Conservation (phyloP, 2,329 filamentous ascomycete genomes). For the Colletotrichum sp. region DNA sequence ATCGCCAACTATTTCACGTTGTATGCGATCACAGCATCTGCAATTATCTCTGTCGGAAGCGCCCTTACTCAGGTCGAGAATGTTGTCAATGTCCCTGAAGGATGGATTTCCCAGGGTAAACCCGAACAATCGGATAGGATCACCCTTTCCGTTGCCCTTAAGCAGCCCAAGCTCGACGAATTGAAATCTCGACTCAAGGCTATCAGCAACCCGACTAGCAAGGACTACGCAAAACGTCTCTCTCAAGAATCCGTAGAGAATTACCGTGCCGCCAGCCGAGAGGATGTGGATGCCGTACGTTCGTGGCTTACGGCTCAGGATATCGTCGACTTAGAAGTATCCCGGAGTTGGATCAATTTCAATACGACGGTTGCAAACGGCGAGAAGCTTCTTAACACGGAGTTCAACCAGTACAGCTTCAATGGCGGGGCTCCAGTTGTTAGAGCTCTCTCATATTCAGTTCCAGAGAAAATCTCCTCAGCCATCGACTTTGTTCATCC, state of each 20-base stretch:
- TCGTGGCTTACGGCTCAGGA: slow-evolving; percentile 46
- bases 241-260: not conserved
- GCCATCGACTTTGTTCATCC: slow-evolving; percentile 53
- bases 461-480: slow-evolving; percentile 42
- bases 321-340: slow-evolving; percentile 32
- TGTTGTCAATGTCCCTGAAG: not conserved
- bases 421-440: slow-evolving; percentile 39
- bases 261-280: not conserved
- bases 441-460: slow-evolving; percentile 47
- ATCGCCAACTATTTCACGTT: not conserved
- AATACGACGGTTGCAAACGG: slow-evolving; percentile 42
- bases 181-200: not conserved
- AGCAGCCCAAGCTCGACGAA: not conserved
- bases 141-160: not conserved
- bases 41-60: not conserved
- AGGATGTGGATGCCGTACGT: slow-evolving; percentile 39
- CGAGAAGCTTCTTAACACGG: slow-evolving; percentile 38
- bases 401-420: slow-evolving; percentile 47
- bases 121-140: not conserved
- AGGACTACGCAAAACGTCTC: not conserved
- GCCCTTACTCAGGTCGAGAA: not conserved
- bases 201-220: not conserved
- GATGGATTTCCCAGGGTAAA: not conserved
- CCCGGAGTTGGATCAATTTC: slow-evolving; percentile 49
- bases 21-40: not conserved